A percentile compares a stretch with the other conserved stretches of the same genome.
phyloP scores from a whole-genome alignment of 192 early-diverging fungal species.

The Physocladia obscura region DNA sequence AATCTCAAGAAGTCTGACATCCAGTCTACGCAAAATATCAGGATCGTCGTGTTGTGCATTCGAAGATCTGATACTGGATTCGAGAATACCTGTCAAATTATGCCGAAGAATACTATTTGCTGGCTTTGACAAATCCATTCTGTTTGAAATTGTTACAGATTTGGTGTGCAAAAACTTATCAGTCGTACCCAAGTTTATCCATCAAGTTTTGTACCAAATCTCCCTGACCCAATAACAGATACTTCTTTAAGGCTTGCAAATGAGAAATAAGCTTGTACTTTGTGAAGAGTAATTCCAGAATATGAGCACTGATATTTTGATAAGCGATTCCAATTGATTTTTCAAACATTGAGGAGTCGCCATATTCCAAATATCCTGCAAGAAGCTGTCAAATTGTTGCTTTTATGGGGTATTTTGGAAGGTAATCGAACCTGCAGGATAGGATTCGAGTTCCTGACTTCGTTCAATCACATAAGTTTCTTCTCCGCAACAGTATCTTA shows the following conservation, averaged over 20 bases:
- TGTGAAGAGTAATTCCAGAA: slow-evolving; percentile 74
- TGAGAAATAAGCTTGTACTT: slow-evolving; percentile 86
- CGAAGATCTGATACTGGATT: slow-evolving; percentile 80
- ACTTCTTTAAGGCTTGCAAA: slow-evolving; percentile 80
- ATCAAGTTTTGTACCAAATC: slow-evolving; percentile 91
- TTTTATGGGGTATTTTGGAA: background rate
- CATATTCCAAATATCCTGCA: slow-evolving; percentile 12
- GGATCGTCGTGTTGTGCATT: slow-evolving; percentile 84
- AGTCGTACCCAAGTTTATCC: slow-evolving; percentile 73
- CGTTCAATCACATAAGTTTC: slow-evolving; percentile 38
- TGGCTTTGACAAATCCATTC: slow-evolving; percentile 56
- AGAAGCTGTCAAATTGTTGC: slow-evolving; percentile 1
- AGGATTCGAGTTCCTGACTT: slow-evolving; percentile 8
- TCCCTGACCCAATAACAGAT: slow-evolving; percentile 88
- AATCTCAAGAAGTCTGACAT: slow-evolving; percentile 72
- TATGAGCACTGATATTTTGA: slow-evolving; percentile 66
- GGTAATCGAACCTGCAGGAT: background rate
- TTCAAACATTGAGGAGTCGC: slow-evolving; percentile 55
- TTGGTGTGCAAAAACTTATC: background rate
- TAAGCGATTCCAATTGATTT: slow-evolving; percentile 73
- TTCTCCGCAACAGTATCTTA: slow-evolving; percentile 43
- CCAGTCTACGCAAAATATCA: slow-evolving; percentile 72
- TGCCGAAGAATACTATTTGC: slow-evolving; percentile 79
- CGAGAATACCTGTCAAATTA: slow-evolving; percentile 82
- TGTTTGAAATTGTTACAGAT: background rate